Base-by-base conservation (phyloP, 345 rosid species). In the Microcos paniculata region DNA sequence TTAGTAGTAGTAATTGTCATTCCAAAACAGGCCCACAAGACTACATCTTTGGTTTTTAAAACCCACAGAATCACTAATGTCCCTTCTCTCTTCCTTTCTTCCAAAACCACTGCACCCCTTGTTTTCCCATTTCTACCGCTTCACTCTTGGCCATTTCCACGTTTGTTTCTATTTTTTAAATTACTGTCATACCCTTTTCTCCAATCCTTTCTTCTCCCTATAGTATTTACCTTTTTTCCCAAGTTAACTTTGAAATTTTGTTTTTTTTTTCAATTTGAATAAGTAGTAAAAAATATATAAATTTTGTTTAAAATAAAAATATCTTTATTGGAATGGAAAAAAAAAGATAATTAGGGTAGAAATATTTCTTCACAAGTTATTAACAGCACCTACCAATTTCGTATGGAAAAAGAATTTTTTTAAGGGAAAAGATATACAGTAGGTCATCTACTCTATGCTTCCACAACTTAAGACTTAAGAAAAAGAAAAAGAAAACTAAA, bases 91-190 rank as follows among this genome's bases (percentile, higher is more conserved):
- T 57, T 8, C 62, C 15, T 31, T 14, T 51, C 62, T 1, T 35
- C 2, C 33, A 64, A 84, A 81, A 40, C 85, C 75, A 71, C 81
- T 55, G 87, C 87, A 74, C 87, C 87, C 83, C 76, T 46, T 59
- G 84, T 78, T 71, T 81, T 81, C 52, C 52, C 64, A 15, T 1
- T 68, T 15, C 30, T 9, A 48, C 72, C 13, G 3, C 57, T 28
- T 18, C 40, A 28, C 11, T 21, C 30, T 46, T 30, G 0, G 5
- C 8, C 21, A 0, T 59, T 62, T 18, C 13, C 16, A 18, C n/a
- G 0, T 0, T 3, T 0, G 0, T 58, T 12, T 6, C 0, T 0
- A 16, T 3, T 13, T 6, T 16, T 15, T 7, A 38, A 78, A 78
- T 72, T 66, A 64, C 87, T 11, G 3, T 56, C 9, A 6, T 73